These are phyloP conservation scores for Fusarium nematophilum DNA, from an alignment of 2,329 filamentous ascomycete species.

Conservation along the genomic window DNA sequence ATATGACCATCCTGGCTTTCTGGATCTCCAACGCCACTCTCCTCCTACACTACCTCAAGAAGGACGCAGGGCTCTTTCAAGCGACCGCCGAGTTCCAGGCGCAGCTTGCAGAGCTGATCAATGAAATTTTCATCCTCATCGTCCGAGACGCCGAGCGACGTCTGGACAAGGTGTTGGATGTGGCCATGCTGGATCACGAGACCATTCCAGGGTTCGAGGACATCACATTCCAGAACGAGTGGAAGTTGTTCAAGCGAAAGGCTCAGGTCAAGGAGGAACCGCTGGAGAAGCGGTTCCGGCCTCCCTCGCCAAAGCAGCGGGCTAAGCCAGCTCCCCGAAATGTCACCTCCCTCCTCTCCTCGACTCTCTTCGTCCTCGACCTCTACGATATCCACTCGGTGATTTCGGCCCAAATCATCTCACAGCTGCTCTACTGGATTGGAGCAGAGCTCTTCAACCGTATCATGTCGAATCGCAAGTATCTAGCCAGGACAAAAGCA, in stretches of 20 bases:
- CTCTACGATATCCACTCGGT: constrained; percentile 99
- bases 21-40: constrained; percentile 98
- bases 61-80: constrained; percentile 83
- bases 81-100: constrained; percentile 91
- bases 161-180: constrained; percentile 94
- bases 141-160: constrained; percentile 95
- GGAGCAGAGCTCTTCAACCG: constrained; percentile 97
- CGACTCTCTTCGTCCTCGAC: constrained; percentile 95
- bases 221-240: constrained; percentile 97
- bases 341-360: constrained; percentile 93
- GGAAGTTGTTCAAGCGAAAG: constrained; percentile 96
- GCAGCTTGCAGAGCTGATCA: constrained; percentile 92
- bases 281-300: constrained; percentile 88
- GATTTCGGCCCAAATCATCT: constrained; percentile 90
- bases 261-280: constrained; percentile 91
- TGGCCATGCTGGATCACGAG: constrained; percentile 96
- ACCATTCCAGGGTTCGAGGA: constrained; percentile 98
- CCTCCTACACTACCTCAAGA: constrained; percentile 95
- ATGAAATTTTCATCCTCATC: constrained; percentile 98
- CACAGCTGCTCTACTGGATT: constrained; percentile 95
- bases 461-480: constrained; percentile 95
- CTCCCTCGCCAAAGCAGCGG: constrained; percentile 91
- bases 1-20: constrained; percentile 99
- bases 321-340: constrained; percentile 94
- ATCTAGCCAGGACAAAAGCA: constrained; percentile 93